Base-by-base conservation (phyloP, 371 early-diverging fungal genomes). In the Ordospora colligata region DNA sequence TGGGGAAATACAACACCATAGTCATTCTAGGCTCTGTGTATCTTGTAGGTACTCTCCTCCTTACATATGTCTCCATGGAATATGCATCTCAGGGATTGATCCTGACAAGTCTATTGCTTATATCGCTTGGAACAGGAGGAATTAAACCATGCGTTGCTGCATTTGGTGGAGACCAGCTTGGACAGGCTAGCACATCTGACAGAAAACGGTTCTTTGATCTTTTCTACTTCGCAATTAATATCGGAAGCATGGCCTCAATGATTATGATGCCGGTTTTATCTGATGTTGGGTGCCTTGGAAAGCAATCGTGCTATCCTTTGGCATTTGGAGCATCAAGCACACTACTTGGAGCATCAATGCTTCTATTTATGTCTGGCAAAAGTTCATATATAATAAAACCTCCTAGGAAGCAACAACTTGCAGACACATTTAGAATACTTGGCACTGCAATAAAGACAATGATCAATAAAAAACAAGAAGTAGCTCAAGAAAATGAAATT, bases 121-220 rank as follows among this genome's bases (percentile, higher is more conserved):
- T 92, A 58, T 88, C 91, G 43, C 83, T 90, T 54, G 91, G 91
- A 69, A 90, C 92, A 3, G 93, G 93, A 49, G 91, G 92, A 67
- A 92, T 93, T 82, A 92, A 92, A 82, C 85, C 89, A 47, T 87
- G 88, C 80, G 88, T 90, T 53, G 87, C 88, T 22, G 73, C 90
- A 4, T 87, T 90, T 73, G 88, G 88, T 11, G 91, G 90, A 23
- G 89, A 90, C 74, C 89, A 90, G 83, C 78, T 87, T 67, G 83
- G 86, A 17, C 52, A 54, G 7, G 82, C 49, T 42, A 67, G 82
- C 19, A 25, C 23, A 10, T 46, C 63, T 25, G 49, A 69, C 12
- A 23, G 80, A 45, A 75, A 78, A 37, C 49, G 46, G 5, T 88
- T 87, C 53, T 89, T 89, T 83, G 85, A 85, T 63, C 86, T 86